phyloP scores from a whole-genome alignment of 148 eudicot genomes.

The Camellia sinensis region DNA sequence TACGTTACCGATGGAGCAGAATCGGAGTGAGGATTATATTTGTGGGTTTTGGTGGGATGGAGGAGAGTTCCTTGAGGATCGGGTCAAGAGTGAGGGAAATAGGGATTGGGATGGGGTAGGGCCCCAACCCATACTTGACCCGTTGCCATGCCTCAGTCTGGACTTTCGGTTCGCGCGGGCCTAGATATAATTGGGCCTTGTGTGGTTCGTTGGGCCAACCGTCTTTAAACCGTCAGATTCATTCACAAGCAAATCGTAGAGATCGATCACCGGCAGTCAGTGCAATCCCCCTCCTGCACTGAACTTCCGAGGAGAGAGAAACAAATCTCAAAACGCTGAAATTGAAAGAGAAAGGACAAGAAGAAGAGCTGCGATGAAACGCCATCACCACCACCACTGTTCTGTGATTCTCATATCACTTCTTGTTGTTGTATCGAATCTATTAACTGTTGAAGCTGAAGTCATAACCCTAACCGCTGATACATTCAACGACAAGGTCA shows the following conservation, averaged over 20 bases:
- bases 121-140: no score
- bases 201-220: no score
- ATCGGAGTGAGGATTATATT: no score
- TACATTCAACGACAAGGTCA: slow-evolving; percentile 1
- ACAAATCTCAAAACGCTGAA: background rate
- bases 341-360: background rate
- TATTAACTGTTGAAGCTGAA: background rate
- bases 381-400: background rate
- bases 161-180: no score
- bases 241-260: background rate
- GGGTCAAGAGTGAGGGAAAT: no score
- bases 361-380: background rate
- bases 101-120: no score
- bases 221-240: no score
- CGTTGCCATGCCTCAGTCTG: no score
- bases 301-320: background rate
- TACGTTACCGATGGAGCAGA: no score
- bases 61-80: no score
- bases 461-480: slow-evolving; percentile 4
- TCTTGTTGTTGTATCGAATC: background rate
- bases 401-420: background rate
- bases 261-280: background rate
- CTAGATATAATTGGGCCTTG: no score
- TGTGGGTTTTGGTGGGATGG: no score
- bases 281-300: background rate